Percentiles rank a stretch among this genome's conserved stretches.
Evolutionary conservation across 108 stramenopile species (phyloP).

Genomic region (Skeletonema potamos): DNA sequence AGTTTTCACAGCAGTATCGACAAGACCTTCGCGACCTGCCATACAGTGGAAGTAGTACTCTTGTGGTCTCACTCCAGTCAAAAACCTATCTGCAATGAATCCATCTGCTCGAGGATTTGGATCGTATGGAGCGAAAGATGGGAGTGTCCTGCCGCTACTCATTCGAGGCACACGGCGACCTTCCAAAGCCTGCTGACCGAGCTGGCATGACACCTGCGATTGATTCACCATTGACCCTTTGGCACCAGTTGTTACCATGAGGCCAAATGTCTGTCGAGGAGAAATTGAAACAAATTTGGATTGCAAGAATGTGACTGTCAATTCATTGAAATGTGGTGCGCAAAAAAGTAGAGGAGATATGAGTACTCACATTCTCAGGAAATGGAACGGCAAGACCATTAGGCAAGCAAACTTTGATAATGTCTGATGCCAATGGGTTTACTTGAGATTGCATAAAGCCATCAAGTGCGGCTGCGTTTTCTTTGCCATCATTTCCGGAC

Average conservation of each 20-base stretch:
- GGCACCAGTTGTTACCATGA: conserved; percentile 99
- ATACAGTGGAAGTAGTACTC: conserved; percentile 99
- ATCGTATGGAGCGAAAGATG: conserved; percentile 97
- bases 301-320: not conserved
- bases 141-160: conserved; percentile 95
- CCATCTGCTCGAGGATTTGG: conserved; percentile 98
- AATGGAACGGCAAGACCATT: conserved; percentile 96
- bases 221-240: conserved; percentile 99
- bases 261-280: conserved; percentile 75
- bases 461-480: conserved; percentile 89
- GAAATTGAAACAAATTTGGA: not conserved
- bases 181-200: conserved; percentile 99
- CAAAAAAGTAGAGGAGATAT: not conserved
- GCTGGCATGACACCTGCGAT: conserved; percentile 95
- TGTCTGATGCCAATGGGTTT: conserved; percentile 88
- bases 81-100: conserved; percentile 97
- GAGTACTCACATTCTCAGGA: conserved; percentile 83
- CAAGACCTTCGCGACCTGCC: conserved; percentile 98
- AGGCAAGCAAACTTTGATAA: conserved; percentile 96
- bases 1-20: conserved; percentile 98
- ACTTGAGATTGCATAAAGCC: conserved; percentile 94
- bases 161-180: conserved; percentile 98
- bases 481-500: conserved; percentile 81
- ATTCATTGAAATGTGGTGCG: not conserved
- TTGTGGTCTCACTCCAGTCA: conserved; percentile 96